Evolutionary conservation across 2,329 filamentous ascomycete genomes (phyloP), one percentile per base, ranked within the genome.

Genomic region (Penicillium sp.): DNA sequence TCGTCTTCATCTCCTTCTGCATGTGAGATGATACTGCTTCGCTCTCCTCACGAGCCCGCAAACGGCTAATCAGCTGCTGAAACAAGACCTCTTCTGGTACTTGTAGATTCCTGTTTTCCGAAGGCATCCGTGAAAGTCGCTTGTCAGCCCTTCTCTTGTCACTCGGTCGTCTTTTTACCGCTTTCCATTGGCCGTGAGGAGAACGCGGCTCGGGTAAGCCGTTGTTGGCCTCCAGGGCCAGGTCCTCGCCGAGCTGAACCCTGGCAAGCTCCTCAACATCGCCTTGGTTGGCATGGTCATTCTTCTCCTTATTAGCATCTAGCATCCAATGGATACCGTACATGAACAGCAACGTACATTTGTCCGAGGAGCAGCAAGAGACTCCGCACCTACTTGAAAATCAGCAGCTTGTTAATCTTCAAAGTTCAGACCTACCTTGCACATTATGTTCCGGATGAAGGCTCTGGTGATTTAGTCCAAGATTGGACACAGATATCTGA

Each of bases 1-100:
- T 63, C 3, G 47, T 56, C 41, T 77, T 69, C 61, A 78, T 56
- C 35, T 72, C 69, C 31, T 70, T 65, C 51, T 64, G 70, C 11
- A 73, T 17, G 8, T 59, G 62, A 1, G 65, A 58, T 13, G 66
- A 64, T 2, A 63, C 65, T 15, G 64, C 61, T 57, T 76, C 75
- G 38, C 68, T 69, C 49, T 78, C 72, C 58, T 78, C 76, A 6
- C 77, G 71, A 52, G 71, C 67, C 47, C 67, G 77, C 23, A 79
- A 66, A 50, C 64, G 75, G 21, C 57, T 61, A 21, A 78, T 76
- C 2, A 79, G 63, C 35, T 78, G 69, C 29, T 75, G 70, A 31
- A 78, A 78, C 7, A 79, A 62, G 35, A 70, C 70, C 31, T 78
- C 73, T 56, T 79, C 76, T 9, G 71, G 72, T 1, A 75, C 58